Evolutionary conservation across 495 filamentous ascomycete species (phyloP), one percentile per base, ranked within the genome.

Genomic region (Penicillium odoratum): DNA sequence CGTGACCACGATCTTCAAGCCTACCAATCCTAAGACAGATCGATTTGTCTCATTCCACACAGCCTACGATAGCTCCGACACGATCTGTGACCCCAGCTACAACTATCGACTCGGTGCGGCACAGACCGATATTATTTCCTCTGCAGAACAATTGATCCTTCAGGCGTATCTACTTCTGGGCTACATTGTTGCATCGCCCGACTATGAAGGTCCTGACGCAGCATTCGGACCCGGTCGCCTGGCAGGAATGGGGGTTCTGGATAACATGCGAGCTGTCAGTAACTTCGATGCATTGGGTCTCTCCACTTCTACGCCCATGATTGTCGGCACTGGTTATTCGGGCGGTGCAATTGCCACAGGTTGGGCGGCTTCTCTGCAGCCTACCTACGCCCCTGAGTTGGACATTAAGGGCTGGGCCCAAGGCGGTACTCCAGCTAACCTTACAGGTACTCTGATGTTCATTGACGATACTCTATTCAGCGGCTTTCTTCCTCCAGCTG

Each of bases 311-410:
- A 61, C 42, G 0, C 71, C 71, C 3, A 66, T 62, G 55, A 65
- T 72, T 47, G 69, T 72, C 9, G 71, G 68, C 5, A 58, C 56
- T 8, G 83, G 83, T 5, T 86, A 85, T 57, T 82, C 79, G 6
- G 83, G 83, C n/a, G 83, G 83, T 33, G 70, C 75, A 1, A 69
- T 85, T 47, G 81, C 82, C 0, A 80, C 74, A 1, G 79, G 74
- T 49, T 84, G 78, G 71, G 82, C 82, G 0, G 74, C 75, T 9
- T 79, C 83, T 57, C 53, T 85, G 48, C 79, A 81, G 44, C 68
- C 66, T 11, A 58, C 58, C 5, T 86, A 86, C 59, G 81, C 82
- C 1, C 77, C 83, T 1, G 81, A 84, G 40, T 63, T 87, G 3
- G 55, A 72, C 29, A 74, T 85, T 50, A 69, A 66, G 40, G 79